Evolutionary conservation across 1,139 yeast genomes (phyloP), one percentile per base, ranked within the genome.

Genomic region (Taiozyma sp.): DNA sequence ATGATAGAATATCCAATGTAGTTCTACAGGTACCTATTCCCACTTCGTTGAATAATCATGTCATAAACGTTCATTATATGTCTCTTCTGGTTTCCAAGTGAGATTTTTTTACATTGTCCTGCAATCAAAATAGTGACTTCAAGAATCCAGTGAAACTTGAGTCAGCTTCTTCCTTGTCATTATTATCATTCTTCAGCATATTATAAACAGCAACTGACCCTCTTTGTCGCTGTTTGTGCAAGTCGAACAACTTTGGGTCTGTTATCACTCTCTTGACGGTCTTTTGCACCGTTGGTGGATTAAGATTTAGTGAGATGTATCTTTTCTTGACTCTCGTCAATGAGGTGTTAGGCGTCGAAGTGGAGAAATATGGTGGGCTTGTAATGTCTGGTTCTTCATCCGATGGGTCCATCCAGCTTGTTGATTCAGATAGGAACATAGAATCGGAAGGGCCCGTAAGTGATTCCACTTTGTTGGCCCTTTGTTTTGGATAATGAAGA

Each of bases 401-500:
- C 19, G 58, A 54, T 8, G 66, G 62, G 34, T 65, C 67, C 69
- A 66, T 65, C 69, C 69, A 66, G 36, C 28, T 9, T 51, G 51
- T 23, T 48, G 52, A 29, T 16, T 43, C 30, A 9, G 39, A 36
- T 0, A 42, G n/a, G 16, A 44, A 29, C 36, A 32, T 32, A 6
- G 36, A 32, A 4, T 39, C 14, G 3, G 44, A 40, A 4, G 30
- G n/a, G 7, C 16, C 27, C 3, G n/a, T 24, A 4, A 39, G 44
- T 23, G 34, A 36, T 27, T 28, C 22, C 8, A 24, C 19, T 23
- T 13, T 24, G 8, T 40, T 40, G 23, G 19, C 10, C 13, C 43
- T 40, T 14, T 30, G 7, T 24, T 24, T 40, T 24, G 43, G 14
- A 14, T 23, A 24, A 13, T 40, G 28, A 14, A 24, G 12, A 1